Percentiles rank a stretch among this genome's conserved stretches.
These are phyloP conservation scores for Scutellaria baicalensis DNA, from an alignment of 257 asterid genomes.

Conservation along the genomic window DNA sequence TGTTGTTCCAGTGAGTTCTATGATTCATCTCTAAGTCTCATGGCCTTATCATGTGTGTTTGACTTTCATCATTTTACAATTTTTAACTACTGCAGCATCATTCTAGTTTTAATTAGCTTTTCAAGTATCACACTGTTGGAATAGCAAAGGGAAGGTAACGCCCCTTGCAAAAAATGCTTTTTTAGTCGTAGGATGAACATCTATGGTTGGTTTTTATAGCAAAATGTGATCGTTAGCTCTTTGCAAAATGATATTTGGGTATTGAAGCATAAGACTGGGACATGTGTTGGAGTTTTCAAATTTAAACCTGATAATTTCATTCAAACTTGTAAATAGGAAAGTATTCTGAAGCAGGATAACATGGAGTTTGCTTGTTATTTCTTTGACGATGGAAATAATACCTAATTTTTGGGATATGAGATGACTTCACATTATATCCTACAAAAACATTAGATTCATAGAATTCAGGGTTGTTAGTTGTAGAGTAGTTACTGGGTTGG, in stretches of 20 bases:
- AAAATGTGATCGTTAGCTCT: background rate
- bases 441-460: background rate
- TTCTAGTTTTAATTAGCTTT: background rate
- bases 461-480: background rate
- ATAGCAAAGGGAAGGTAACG: background rate
- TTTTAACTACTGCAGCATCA: background rate
- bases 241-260: background rate
- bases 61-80: background rate
- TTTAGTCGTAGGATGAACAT: background rate
- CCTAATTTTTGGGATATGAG: background rate
- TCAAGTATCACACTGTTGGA: background rate
- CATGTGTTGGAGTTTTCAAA: background rate
- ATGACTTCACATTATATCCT: background rate
- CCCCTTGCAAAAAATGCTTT: background rate
- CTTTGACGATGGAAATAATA: background rate
- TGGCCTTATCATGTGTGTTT: slow-evolving; percentile 1
- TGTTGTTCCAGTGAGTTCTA: slow-evolving; percentile 76
- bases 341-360: background rate
- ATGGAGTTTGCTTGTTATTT: background rate
- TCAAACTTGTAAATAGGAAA: background rate
- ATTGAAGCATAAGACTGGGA: background rate
- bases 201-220: background rate
- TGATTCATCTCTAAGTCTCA: slow-evolving; percentile 13
- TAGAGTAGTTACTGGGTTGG: background rate
- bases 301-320: background rate